Evolutionary conservation across 2,329 filamentous ascomycete species (phyloP), one percentile per base, ranked within the genome.

Genomic region (Talaromyces sp.): DNA sequence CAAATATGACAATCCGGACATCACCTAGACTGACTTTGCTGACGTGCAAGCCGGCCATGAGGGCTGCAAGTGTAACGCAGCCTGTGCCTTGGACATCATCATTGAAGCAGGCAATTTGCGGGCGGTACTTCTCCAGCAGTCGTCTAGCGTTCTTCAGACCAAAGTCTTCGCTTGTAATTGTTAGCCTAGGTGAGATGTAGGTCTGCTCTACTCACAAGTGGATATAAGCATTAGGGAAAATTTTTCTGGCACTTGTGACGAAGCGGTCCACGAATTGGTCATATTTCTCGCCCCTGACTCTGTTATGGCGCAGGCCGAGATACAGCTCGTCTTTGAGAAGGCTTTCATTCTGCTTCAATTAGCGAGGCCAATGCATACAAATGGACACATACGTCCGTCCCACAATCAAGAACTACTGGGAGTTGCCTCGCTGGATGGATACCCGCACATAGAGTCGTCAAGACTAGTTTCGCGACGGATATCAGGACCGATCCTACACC

Each of bases 21-120:
- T 96, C 91, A 9, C 81, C 78, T 47, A 96, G 80, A 61, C 89
- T 86, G 62, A 89, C 79, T 2, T 87, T 83, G 66, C 84, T 87
- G 8, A 94, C 87, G 66, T 91, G 86, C 8, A 93, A 80, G 0
- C 86, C 92, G 0, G 92, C 87, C 81, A 92, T 87, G 68, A 96
- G 89, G 1, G 90, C 92, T 0, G 92, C 92, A 0, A 96, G 84
- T 0, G 93, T 94, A 0, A 96, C 92, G 66, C 91, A 94, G 0
- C 92, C 93, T 0, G 93, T 96, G 1, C 92, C 93, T 75, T 96
- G 92, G 0, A 96, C 88, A 74, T 96, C 92, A 66, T 96, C 93
- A 72, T 96, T 96, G 82, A 97, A 96, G 75, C 92, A 96, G 0
- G 92, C 84, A 8, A 94, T 89, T 59, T 90, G 73, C 0, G 88